Evolutionary conservation across 164 flowering plant genomes (phyloP).

Genomic region (Sedum album): DNA sequence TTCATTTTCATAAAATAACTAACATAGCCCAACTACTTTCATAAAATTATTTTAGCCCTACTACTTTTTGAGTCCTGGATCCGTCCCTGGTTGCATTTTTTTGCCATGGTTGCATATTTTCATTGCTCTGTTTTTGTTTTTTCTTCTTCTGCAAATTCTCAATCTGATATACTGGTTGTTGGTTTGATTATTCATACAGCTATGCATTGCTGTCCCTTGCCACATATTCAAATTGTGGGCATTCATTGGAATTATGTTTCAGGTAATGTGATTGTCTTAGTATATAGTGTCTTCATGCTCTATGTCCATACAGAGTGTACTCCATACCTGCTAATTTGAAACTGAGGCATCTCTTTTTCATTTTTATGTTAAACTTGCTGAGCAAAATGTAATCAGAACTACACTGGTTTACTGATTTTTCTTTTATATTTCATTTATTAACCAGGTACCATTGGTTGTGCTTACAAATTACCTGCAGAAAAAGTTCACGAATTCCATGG

Average conservation of each 20-base stretch:
- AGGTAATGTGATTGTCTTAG: constrained; percentile 33
- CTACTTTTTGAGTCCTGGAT: too few species aligned
- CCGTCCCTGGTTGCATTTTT: too few species aligned
- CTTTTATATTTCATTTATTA: neutral
- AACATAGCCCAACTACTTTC: too few species aligned
- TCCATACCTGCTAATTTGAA: neutral
- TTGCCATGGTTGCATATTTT: too few species aligned
- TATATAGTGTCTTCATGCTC: neutral
- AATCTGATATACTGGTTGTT: constrained; percentile 9
- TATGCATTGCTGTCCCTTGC: constrained; percentile 91
- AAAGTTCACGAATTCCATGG: constrained; percentile 76
- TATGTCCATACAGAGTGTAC: too few species aligned
- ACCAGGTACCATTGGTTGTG: constrained; percentile 78
- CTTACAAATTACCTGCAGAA: constrained; percentile 67
- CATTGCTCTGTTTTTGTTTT: too few species aligned
- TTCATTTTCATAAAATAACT: too few species aligned
- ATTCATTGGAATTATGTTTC: constrained; percentile 83
- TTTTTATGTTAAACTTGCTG: neutral
- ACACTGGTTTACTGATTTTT: neutral
- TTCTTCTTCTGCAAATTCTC: constrained; percentile 1
- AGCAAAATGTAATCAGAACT: neutral
- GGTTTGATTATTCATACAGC: constrained; percentile 35
- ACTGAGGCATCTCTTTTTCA: neutral
- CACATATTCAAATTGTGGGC: constrained; percentile 95
- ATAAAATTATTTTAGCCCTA: too few species aligned